phyloP scores from a whole-genome alignment of 129 eudicot species.

The Arctium lappa region DNA sequence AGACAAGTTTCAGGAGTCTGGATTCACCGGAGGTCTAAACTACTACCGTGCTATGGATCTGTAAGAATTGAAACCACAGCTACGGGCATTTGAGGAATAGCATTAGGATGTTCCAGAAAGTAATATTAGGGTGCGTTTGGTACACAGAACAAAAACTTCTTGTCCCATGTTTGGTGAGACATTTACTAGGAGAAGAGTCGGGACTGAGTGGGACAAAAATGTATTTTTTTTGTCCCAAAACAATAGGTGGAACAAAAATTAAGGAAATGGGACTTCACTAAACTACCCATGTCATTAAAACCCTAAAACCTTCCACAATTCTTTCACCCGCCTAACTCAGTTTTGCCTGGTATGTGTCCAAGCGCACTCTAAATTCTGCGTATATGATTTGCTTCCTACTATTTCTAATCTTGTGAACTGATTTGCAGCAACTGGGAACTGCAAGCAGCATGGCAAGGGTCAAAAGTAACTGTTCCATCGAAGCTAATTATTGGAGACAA shows the following conservation, averaged over 20 bases:
- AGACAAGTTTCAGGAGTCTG: constrained; percentile 26
- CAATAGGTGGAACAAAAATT: neutral
- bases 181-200: neutral
- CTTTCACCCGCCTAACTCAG: too few relatives aligned
- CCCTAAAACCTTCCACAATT: neutral
- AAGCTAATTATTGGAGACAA: constrained; percentile 21
- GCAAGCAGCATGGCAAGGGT: constrained; percentile 28
- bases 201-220: neutral
- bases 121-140: neutral
- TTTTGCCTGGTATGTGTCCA: too few relatives aligned
- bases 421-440: constrained; percentile 24
- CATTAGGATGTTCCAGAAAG: neutral
- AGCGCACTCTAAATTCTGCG: neutral
- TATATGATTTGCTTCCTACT: neutral
- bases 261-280: neutral
- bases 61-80: constrained; percentile 1
- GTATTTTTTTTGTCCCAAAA: neutral
- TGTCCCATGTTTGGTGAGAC: neutral
- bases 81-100: neutral
- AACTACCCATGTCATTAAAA: neutral
- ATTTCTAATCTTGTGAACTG: neutral
- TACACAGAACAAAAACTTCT: neutral
- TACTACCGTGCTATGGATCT: constrained; percentile 30
- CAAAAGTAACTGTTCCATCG: constrained; percentile 23
- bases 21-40: constrained; percentile 26